phyloP scores from a whole-genome alignment of 2,329 filamentous ascomycete genomes.

The Phyllosticta capitalensis region DNA sequence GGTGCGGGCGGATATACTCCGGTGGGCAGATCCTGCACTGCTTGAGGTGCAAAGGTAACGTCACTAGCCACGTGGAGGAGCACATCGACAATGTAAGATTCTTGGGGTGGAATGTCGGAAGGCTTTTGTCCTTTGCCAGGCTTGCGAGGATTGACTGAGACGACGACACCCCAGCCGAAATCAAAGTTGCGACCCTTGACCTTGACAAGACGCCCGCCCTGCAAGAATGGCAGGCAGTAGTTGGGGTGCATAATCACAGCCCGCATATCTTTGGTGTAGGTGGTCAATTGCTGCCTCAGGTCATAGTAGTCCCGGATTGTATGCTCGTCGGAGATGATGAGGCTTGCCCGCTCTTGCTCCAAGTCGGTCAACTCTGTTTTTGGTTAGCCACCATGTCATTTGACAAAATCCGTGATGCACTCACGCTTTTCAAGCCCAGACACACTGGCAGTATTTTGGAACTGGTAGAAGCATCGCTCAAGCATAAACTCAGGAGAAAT shows the following conservation, averaged over 20 bases:
- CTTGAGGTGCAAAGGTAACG: conserved; percentile 45
- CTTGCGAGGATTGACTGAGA: conserved; percentile 60
- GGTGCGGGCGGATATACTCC: conserved; percentile 51
- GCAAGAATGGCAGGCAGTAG: conserved; percentile 75
- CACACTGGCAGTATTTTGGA: conserved; percentile 88
- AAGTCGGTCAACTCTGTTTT: conserved; percentile 60
- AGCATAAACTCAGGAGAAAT: conserved; percentile 98
- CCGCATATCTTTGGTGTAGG: conserved; percentile 81
- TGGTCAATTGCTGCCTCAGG: conserved; percentile 71
- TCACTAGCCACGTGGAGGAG: conserved; percentile 55
- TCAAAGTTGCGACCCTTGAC: conserved; percentile 72
- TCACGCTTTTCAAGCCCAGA: conserved; percentile 64
- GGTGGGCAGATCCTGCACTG: conserved; percentile 56
- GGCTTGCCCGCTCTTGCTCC: conserved; percentile 62
- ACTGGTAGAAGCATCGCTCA: conserved; percentile 96
- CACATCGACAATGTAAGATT: conserved; percentile 76
- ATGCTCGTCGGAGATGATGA: conserved; percentile 74
- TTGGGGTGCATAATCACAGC: conserved; percentile 85
- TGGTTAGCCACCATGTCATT: conserved; percentile 2
- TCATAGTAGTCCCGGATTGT: conserved; percentile 93
- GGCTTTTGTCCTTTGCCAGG: conserved; percentile 55
- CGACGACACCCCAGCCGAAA: conserved; percentile 90
- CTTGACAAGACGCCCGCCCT: conserved; percentile 76
- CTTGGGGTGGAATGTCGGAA: conserved; percentile 61
- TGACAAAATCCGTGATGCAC: conserved; percentile 7